Evolutionary conservation across 2,329 filamentous ascomycete species (phyloP).

Genomic region (Alternaria metachromatica): DNA sequence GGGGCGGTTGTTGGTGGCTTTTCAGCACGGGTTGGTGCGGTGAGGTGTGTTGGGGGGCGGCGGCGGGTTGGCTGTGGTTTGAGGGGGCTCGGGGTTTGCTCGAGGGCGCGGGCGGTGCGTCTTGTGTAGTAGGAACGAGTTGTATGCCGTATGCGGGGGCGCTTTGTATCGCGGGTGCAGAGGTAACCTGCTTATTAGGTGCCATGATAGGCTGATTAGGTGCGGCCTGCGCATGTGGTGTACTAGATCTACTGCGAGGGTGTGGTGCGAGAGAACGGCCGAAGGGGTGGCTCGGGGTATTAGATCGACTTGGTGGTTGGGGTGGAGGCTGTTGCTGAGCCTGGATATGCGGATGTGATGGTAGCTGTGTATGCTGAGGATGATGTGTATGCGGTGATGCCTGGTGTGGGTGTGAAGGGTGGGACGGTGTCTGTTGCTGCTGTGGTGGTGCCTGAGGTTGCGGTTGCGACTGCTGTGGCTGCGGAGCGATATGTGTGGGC

Average conservation of each 20-base stretch:
- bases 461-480: constrained; percentile 20
- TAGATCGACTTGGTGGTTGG: constrained; percentile 31
- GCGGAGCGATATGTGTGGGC: constrained; percentile 28
- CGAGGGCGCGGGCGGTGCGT: constrained; percentile 12
- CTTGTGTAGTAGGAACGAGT: constrained; percentile 21
- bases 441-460: constrained; percentile 9
- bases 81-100: constrained; percentile 12
- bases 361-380: constrained; percentile 15
- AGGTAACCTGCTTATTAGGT: constrained; percentile 15
- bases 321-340: constrained; percentile 24
- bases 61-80: constrained; percentile 8
- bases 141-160: constrained; percentile 27
- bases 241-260: constrained; percentile 38
- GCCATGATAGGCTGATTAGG: constrained; percentile 21
- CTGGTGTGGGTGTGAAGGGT: constrained; percentile 14
- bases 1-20: constrained; percentile 24
- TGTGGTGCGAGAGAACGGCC: constrained; percentile 34
- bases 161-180: constrained; percentile 21
- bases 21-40: constrained; percentile 31
- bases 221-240: constrained; percentile 33
- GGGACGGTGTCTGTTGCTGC: constrained; percentile 10
- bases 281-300: constrained; percentile 29
- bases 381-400: constrained; percentile 12
- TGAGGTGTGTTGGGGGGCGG: constrained; percentile 12
- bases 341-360: constrained; percentile 23